Percentiles rank a stretch among this genome's conserved stretches.
These are phyloP conservation scores for Simplicillium sp. DNA, from an alignment of 2,329 filamentous ascomycete species.

Conservation along the genomic window DNA sequence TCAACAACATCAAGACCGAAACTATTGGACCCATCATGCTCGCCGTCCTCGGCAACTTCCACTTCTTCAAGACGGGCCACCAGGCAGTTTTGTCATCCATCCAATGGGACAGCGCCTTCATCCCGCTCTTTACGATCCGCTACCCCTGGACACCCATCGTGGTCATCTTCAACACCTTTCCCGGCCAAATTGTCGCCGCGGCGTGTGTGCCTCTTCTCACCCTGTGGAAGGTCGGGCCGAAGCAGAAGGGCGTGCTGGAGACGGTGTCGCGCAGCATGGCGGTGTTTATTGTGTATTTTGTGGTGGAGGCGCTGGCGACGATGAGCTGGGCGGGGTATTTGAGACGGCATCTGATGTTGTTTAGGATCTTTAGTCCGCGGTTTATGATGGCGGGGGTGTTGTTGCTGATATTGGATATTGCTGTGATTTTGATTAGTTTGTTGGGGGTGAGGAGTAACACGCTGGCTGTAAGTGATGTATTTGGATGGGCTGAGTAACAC, in stretches of 20 bases:
- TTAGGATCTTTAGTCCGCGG: constrained; percentile 82
- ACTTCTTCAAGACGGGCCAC: constrained; percentile 97
- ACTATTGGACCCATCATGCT: constrained; percentile 78
- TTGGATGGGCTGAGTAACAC: constrained; percentile 66
- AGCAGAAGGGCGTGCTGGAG: constrained; percentile 59
- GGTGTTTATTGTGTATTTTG: constrained; percentile 73
- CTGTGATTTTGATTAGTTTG: constrained; percentile 62
- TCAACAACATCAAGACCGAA: constrained; percentile 50
- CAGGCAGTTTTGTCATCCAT: constrained; percentile 81
- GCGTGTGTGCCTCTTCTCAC: constrained; percentile 71
- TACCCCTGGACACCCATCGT: constrained; percentile 87
- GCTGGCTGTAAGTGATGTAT: constrained; percentile 73
- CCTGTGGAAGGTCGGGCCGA: constrained; percentile 82
- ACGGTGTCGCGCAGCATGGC: constrained; percentile 61
- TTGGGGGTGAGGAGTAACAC: constrained; percentile 68
- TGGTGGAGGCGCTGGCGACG: constrained; percentile 73
- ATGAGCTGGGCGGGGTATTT: constrained; percentile 86
- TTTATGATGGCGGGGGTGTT: constrained; percentile 75
- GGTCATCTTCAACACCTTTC: constrained; percentile 79
- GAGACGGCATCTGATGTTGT: constrained; percentile 90
- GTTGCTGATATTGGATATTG: constrained; percentile 67
- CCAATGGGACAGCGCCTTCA: constrained; percentile 94
- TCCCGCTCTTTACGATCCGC: constrained; percentile 69
- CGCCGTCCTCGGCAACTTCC: constrained; percentile 80
- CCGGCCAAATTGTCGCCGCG: constrained; percentile 75